Evolutionary conservation across 2,329 filamentous ascomycete species (phyloP).

Genomic region (Exophiala dermatitidis): DNA sequence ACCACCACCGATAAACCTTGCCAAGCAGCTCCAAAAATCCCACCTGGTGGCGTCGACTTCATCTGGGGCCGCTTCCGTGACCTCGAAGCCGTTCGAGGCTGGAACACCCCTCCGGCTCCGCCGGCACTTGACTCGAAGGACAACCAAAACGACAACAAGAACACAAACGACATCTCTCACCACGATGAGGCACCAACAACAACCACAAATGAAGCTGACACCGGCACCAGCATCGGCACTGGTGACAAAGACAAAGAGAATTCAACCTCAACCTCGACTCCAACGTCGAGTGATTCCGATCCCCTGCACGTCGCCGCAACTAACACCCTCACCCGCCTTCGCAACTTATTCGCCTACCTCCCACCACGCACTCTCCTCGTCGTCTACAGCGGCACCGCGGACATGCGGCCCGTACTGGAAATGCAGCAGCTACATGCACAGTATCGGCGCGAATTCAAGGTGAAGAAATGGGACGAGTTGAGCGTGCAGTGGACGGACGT

Average conservation of each 20-base stretch:
- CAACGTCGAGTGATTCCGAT: constrained; percentile 11
- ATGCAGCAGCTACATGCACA: constrained; percentile 51
- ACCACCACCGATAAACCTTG: not conserved
- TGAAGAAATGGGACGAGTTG: constrained; percentile 57
- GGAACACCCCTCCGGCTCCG: constrained; percentile 33
- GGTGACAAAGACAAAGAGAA: no score
- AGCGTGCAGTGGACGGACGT: constrained; percentile 58
- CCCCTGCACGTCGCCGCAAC: constrained; percentile 43
- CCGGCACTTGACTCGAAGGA: not conserved
- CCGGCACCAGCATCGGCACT: no score
- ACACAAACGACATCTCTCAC: not conserved
- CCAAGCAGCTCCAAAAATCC: constrained; percentile 30
- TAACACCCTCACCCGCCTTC: constrained; percentile 46
- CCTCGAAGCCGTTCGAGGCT: constrained; percentile 53
- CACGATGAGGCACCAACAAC: not conserved
- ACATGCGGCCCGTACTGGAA: constrained; percentile 51
- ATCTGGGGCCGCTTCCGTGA: constrained; percentile 57
- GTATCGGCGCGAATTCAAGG: constrained; percentile 51
- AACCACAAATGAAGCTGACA: not conserved
- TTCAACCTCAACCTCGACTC: constrained; percentile 7
- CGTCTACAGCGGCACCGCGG: constrained; percentile 58
- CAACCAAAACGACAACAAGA: not conserved
- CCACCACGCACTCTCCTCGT: constrained; percentile 52
- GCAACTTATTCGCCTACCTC: constrained; percentile 48
- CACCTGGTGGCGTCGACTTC: constrained; percentile 52